A percentile compares a stretch with the other conserved stretches of the same genome.
Evolutionary conservation across 352 stramenopile genomes (phyloP).

Genomic region (Phytophthora parvispora): DNA sequence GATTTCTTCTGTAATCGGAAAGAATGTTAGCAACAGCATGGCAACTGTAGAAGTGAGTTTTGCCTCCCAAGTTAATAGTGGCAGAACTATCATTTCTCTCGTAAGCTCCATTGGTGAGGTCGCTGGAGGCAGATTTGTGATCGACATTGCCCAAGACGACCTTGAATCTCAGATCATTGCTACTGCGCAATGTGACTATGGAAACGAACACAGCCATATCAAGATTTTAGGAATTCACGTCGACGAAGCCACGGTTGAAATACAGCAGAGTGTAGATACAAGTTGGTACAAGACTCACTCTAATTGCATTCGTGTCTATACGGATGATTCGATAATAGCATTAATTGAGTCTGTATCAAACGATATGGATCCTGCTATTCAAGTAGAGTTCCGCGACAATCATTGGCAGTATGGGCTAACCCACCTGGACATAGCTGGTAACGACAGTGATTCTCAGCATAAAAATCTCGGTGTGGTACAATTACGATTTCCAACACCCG

Average conservation of each 20-base stretch:
- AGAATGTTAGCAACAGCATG: not conserved
- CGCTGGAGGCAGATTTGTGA: conserved; percentile 13
- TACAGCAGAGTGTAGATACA: conserved; percentile 5
- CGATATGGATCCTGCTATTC: conserved; percentile 12
- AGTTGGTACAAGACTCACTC: conserved; percentile 23
- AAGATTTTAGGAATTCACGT: conserved; percentile 21
- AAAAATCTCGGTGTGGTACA: conserved; percentile 9
- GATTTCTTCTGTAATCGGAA: conserved; percentile 21
- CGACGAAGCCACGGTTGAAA: conserved; percentile 13
- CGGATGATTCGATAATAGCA: conserved; percentile 12
- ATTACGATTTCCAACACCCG: conserved; percentile 25
- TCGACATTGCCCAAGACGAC: conserved; percentile 7
- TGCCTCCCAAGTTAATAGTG: not conserved
- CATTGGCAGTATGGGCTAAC: conserved; percentile 20
- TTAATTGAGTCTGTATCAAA: conserved; percentile 19
- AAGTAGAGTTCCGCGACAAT: conserved; percentile 23
- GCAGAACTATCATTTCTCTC: conserved; percentile 12
- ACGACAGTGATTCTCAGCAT: not conserved
- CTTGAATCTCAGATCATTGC: not conserved
- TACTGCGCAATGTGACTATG: not conserved
- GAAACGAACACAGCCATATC: conserved; percentile 3
- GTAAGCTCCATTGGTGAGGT: conserved; percentile 17
- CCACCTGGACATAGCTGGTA: conserved; percentile 12
- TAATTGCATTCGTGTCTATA: conserved; percentile 27
- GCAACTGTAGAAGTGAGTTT: conserved; percentile 11